phyloP scores from a whole-genome alignment of 371 early-diverging fungal genomes.

The Mucor velutinosus region DNA sequence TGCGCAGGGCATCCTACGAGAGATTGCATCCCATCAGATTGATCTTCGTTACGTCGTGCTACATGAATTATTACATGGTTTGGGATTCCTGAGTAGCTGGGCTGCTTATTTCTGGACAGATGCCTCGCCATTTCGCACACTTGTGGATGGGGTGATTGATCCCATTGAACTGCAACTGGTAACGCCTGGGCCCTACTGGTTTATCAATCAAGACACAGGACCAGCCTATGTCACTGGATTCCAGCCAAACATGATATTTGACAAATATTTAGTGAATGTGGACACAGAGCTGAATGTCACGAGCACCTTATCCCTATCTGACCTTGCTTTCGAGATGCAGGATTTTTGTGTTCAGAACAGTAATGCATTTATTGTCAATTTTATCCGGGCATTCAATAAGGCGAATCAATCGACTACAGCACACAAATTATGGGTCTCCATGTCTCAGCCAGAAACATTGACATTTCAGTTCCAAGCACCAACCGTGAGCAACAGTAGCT shows the following conservation, averaged over 20 bases:
- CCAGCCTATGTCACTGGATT: slow-evolving; percentile 49
- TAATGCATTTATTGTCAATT: slow-evolving; percentile 47
- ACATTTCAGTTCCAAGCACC: slow-evolving; percentile 36
- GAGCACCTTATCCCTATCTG: slow-evolving; percentile 15
- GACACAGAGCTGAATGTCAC: slow-evolving; percentile 23
- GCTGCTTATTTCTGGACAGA: slow-evolving; percentile 50
- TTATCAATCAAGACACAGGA: slow-evolving; percentile 37
- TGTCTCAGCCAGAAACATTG: slow-evolving; percentile 35
- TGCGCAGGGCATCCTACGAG: background rate
- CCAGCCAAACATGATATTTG: slow-evolving; percentile 53
- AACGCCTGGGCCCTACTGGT: slow-evolving; percentile 44
- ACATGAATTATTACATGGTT: slow-evolving; percentile 48
- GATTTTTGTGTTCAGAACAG: slow-evolving; percentile 45
- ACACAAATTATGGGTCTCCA: slow-evolving; percentile 34
- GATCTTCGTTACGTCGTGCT: slow-evolving; percentile 45
- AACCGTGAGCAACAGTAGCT: slow-evolving; percentile 33
- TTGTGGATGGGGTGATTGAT: slow-evolving; percentile 43
- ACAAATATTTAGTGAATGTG: slow-evolving; percentile 39
- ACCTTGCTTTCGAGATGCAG: slow-evolving; percentile 43
- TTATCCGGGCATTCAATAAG: slow-evolving; percentile 36
- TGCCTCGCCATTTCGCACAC: slow-evolving; percentile 38
- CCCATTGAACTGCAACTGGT: slow-evolving; percentile 34
- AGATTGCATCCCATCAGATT: slow-evolving; percentile 35
- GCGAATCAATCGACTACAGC: slow-evolving; percentile 38
- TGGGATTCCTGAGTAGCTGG: slow-evolving; percentile 51